Percentiles rank a stretch among this genome's conserved stretches.
Evolutionary conservation across 129 eudicot genomes (phyloP).

Genomic region (Saposhnikovia divaricata): DNA sequence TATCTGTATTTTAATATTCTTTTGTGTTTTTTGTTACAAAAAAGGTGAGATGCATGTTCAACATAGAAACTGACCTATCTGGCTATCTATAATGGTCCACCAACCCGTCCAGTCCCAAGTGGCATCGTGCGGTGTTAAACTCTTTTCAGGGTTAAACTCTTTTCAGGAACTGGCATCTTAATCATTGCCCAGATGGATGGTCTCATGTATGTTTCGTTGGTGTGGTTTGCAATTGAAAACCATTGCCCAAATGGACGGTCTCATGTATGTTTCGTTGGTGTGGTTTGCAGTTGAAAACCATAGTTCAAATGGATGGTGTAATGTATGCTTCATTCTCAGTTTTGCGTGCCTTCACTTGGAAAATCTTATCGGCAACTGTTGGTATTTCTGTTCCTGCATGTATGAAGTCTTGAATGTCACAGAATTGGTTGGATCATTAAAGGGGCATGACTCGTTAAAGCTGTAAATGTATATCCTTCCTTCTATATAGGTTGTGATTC

Average conservation of each 20-base stretch:
- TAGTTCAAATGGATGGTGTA: not conserved
- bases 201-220: too few relatives aligned
- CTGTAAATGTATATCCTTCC: not conserved
- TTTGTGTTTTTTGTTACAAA: not conserved
- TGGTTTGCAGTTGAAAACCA: not conserved
- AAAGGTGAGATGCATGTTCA: not conserved
- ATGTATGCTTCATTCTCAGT: not conserved
- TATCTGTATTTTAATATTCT: too few relatives aligned
- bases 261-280: not conserved
- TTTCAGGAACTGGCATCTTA: too few relatives aligned
- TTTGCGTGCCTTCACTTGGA: not conserved
- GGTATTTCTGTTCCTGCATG: too few relatives aligned
- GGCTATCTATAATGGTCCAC: not conserved
- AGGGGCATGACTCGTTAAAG: too few relatives aligned
- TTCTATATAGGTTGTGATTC: not conserved
- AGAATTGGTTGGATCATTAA: too few relatives aligned
- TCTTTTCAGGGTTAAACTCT: too few relatives aligned
- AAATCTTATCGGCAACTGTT: not conserved
- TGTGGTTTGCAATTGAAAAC: too few relatives aligned
- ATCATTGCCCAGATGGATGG: too few relatives aligned
- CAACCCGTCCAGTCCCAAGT: not conserved
- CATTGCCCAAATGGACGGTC: not conserved
- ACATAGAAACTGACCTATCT: not conserved
- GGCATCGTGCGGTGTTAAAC: too few relatives aligned
- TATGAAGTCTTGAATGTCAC: too few relatives aligned